Evolutionary conservation across 129 eudicot genomes (phyloP).

Genomic region (Pseudognaphalium luteoalbum): DNA sequence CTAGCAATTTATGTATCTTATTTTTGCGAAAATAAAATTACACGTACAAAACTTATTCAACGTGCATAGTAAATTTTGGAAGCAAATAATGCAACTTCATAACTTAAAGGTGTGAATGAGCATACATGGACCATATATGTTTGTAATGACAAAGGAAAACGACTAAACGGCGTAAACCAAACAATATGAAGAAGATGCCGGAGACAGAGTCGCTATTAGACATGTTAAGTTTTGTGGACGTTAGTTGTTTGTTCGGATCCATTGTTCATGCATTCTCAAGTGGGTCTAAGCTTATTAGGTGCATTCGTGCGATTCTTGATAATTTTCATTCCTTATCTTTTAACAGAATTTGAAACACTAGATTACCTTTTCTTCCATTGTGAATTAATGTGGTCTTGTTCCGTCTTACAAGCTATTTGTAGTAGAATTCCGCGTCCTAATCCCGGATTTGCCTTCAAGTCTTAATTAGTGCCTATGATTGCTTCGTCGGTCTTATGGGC

Average conservation of each 20-base stretch:
- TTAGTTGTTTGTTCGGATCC: conserved; percentile 34
- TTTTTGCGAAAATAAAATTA: neutral
- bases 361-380: too few relatives aligned
- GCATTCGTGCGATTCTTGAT: conserved; percentile 35
- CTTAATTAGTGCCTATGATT: too few relatives aligned
- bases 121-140: conserved; percentile 22
- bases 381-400: too few relatives aligned
- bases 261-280: conserved; percentile 23
- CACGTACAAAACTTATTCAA: neutral
- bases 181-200: conserved; percentile 19
- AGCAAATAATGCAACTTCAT: neutral
- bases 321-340: neutral
- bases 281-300: conserved; percentile 18
- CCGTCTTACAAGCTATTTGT: too few relatives aligned
- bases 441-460: too few relatives aligned
- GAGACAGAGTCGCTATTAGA: conserved; percentile 20
- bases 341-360: too few relatives aligned
- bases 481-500: too few relatives aligned
- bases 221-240: conserved; percentile 33
- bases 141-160: conserved; percentile 7
- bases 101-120: neutral
- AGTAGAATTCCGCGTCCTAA: too few relatives aligned
- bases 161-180: conserved; percentile 31
- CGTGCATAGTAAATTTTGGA: neutral
- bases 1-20: too few relatives aligned